These are phyloP conservation scores for Aspergillus sp. DNA, from an alignment of 2,329 filamentous ascomycete genomes.

Conservation along the genomic window DNA sequence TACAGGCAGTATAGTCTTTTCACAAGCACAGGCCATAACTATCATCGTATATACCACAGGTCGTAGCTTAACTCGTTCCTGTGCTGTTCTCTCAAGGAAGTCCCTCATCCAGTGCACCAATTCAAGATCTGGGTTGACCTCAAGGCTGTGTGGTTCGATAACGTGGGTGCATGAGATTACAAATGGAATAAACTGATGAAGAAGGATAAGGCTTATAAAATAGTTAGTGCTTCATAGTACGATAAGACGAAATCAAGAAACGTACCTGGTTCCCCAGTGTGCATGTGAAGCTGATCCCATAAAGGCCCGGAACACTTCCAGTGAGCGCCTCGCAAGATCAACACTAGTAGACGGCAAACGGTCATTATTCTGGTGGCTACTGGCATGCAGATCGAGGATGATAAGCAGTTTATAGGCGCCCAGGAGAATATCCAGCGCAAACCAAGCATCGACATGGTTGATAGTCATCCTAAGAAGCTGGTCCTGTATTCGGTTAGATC, in stretches of 20 bases:
- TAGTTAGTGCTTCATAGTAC: too few species aligned
- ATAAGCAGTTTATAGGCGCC: slow-evolving; percentile 23
- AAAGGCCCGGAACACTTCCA: background rate
- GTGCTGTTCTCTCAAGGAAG: too few species aligned
- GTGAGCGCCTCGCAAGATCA: background rate
- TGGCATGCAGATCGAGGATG: slow-evolving; percentile 14
- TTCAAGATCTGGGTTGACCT: too few species aligned
- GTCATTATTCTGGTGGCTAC: background rate
- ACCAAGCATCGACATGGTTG: slow-evolving; percentile 18
- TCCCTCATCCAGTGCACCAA: too few species aligned
- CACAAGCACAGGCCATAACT: too few species aligned
- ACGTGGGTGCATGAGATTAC: background rate
- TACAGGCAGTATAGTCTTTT: too few species aligned
- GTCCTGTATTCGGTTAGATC: background rate
- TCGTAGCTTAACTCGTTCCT: too few species aligned
- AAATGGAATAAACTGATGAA: background rate
- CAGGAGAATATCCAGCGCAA: slow-evolving; percentile 19
- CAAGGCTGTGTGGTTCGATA: too few species aligned
- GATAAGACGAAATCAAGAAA: background rate
- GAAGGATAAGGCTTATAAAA: background rate
- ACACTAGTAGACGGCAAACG: background rate
- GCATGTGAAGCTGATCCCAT: background rate
- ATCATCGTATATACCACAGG: too few species aligned
- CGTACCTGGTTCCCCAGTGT: background rate
- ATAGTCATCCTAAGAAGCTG: background rate